Base-by-base conservation (phyloP, 1,284 basidiomycete species). In the Apiotrichum gracile region DNA sequence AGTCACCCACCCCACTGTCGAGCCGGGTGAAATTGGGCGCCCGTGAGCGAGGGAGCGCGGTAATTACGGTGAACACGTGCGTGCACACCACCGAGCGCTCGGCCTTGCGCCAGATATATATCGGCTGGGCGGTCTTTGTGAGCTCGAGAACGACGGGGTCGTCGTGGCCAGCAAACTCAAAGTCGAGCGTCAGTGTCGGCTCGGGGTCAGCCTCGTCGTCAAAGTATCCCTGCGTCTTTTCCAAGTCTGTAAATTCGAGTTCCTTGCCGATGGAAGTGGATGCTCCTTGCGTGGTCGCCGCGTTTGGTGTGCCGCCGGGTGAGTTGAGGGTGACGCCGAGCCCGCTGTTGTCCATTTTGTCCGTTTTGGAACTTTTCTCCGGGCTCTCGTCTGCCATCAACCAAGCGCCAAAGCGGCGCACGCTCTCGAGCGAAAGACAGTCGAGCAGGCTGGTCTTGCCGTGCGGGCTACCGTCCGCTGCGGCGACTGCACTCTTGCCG, bases 401-500 rank as follows among this genome's bases (percentile, higher is more conserved):
- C 70, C 70, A 73, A 24, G 64, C 61, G 6, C 69, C 67, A 14
- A 73, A 42, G 27, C 47, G 39, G 25, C 66, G 49, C 13, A 65
- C 64, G 24, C 56, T 56, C n/a, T 66, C 56, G 13, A 68, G 56
- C 19, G 56, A 49, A 13, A 73, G 33, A 31, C 67, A 69, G 25
- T 69, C 61, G 26, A 70, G 49, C 47, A 71, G 48, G 2, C 57
- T 21, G 4, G 37, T 43, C 2, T 59, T 61, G 19, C 57, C 37
- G 7, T 17, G n/a, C n/a, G n/a, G n/a, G n/a, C n/a, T n/a, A n/a
- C n/a, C n/a, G n/a, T n/a, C n/a, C n/a, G n/a, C n/a, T n/a, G n/a
- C n/a, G n/a, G n/a, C n/a, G n/a, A n/a, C n/a, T n/a, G n/a, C 57
- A 1, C 31, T 31, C 10, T 31, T 10, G 31, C 31, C 9, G 9